Conservation (phyloP, 1,284 basidiomycete genomes). For the Cryptococcus depauperatus region DNA sequence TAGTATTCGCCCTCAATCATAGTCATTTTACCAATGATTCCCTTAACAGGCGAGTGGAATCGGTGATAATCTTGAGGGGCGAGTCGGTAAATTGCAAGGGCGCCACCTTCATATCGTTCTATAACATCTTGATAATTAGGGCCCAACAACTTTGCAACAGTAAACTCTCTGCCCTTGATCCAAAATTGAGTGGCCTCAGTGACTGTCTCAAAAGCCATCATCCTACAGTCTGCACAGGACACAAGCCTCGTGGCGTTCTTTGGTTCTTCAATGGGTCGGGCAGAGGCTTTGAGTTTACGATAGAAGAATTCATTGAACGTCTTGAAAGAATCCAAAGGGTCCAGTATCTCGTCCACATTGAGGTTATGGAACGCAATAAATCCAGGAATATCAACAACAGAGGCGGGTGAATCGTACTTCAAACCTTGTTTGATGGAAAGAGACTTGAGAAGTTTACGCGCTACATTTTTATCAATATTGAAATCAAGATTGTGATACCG, state of each 20-base stretch:
- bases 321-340: conserved; percentile 77
- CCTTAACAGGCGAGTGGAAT: conserved; percentile 88
- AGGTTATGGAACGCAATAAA: conserved; percentile 90
- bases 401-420: conserved; percentile 83
- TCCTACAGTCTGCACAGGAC: conserved; percentile 83
- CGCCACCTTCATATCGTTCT: conserved; percentile 67
- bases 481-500: not conserved
- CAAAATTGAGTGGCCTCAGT: conserved; percentile 78
- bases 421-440: conserved; percentile 88
- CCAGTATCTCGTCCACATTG: conserved; percentile 69
- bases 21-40: conserved; percentile 68
- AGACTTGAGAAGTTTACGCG: conserved; percentile 71
- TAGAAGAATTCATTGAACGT: conserved; percentile 85
- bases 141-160: conserved; percentile 68
- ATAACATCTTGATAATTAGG: conserved; percentile 62
- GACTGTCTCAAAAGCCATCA: conserved; percentile 86
- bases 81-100: conserved; percentile 64
- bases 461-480: conserved; percentile 40
- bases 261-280: conserved; percentile 66
- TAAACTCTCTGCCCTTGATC: conserved; percentile 97
- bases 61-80: conserved; percentile 96
- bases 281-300: conserved; percentile 75
- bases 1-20: conserved; percentile 81
- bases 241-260: conserved; percentile 70
- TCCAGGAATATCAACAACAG: conserved; percentile 68